Percentiles rank a stretch among this genome's conserved stretches.
Evolutionary conservation across 352 stramenopile genomes (phyloP).

Genomic region (Phytophthora pini): DNA sequence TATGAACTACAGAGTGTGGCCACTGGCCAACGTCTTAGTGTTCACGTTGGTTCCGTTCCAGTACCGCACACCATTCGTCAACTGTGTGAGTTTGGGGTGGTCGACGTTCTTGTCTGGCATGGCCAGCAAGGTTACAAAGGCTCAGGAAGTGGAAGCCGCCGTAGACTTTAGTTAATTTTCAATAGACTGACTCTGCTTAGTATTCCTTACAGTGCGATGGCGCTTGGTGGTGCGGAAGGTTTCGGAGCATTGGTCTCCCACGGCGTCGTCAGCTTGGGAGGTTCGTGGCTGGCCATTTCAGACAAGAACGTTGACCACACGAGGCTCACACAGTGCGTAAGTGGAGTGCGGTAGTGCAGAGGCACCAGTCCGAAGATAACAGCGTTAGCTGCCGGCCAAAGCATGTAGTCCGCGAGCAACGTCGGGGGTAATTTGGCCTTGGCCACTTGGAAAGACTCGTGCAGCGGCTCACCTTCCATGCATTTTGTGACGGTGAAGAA

Average conservation of each 20-base stretch:
- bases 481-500: conserved; percentile 45
- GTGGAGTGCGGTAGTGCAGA: conserved; percentile 45
- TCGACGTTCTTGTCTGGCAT: conserved; percentile 58
- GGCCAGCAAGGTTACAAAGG: conserved; percentile 31
- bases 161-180: conserved; percentile 3
- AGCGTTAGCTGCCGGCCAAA: conserved; percentile 46
- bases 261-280: conserved; percentile 15
- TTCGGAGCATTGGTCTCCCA: conserved; percentile 10
- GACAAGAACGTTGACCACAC: conserved; percentile 52
- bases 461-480: conserved; percentile 36
- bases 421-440: conserved; percentile 40
- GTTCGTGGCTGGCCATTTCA: conserved; percentile 36
- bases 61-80: conserved; percentile 60
- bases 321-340: conserved; percentile 47
- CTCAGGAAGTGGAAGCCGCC: neutral
- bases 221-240: conserved; percentile 16
- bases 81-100: conserved; percentile 60
- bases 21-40: conserved; percentile 51
- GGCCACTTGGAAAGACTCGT: conserved; percentile 35
- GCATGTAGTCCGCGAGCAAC: conserved; percentile 48
- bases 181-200: conserved; percentile 1
- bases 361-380: conserved; percentile 44
- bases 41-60: conserved; percentile 59
- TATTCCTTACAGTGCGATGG: conserved; percentile 14
- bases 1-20: conserved; percentile 62